Percentiles rank a stretch among this genome's conserved stretches.
Evolutionary conservation across 345 rosid genomes (phyloP).

Genomic region (Citropsis articulata): DNA sequence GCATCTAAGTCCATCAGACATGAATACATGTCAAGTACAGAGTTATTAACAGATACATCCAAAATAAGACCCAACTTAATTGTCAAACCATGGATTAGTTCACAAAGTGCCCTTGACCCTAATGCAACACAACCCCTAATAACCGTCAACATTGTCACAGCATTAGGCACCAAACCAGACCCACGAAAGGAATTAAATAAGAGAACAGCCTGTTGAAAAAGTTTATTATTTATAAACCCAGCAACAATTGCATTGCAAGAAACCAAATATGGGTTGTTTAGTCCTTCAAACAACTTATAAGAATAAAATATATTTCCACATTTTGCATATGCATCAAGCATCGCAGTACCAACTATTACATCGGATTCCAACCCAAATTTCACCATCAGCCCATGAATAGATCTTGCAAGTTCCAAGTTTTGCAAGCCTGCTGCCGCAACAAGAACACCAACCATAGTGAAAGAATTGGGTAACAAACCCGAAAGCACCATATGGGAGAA

Average conservation of each 20-base stretch:
- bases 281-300: constrained; percentile 25
- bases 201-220: constrained; percentile 24
- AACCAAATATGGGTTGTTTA: constrained; percentile 30
- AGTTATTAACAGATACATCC: constrained; percentile 30
- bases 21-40: constrained; percentile 43
- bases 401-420: constrained; percentile 17
- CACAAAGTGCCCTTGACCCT: constrained; percentile 22
- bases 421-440: constrained; percentile 23
- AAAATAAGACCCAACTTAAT: constrained; percentile 34
- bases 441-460: constrained; percentile 43
- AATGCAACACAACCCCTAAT: constrained; percentile 30
- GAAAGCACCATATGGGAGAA: constrained; percentile 35
- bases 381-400: constrained; percentile 34
- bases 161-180: constrained; percentile 30
- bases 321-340: constrained; percentile 37
- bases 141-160: constrained; percentile 25
- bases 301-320: constrained; percentile 31
- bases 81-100: constrained; percentile 30
- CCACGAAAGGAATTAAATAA: constrained; percentile 30
- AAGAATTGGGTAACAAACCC: constrained; percentile 40
- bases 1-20: constrained; percentile 29
- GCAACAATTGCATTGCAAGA: constrained; percentile 40
- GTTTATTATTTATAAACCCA: constrained; percentile 30
- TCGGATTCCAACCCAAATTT: constrained; percentile 30
- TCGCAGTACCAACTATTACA: constrained; percentile 35